Evolutionary conservation across 352 stramenopile genomes (phyloP), one percentile per base, ranked within the genome.

Genomic region (Phytophthora crassamura): DNA sequence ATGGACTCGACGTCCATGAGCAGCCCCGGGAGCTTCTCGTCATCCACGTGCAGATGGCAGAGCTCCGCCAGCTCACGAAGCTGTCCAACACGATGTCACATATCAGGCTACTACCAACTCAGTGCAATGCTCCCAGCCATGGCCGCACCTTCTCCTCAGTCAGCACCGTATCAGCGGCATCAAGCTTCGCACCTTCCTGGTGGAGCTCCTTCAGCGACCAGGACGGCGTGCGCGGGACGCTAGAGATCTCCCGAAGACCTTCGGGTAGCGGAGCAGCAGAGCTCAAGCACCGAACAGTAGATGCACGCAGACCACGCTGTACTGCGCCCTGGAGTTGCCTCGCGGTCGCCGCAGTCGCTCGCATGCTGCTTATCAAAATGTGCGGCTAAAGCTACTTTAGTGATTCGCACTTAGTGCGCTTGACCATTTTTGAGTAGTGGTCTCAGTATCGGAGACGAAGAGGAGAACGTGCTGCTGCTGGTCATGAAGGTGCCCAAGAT

Each of bases 1-100:
- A 95, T 95, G 22, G 84, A 88, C 69, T 94, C 85, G 6, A 95
- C 87, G 51, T 91, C 87, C 36, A 89, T 87, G 25, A 95, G 76
- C 64, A 95, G 64, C 15, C 64, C 68, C 9, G 87, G 81, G 14
- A 95, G 60, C 60, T 89, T 88, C 5, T 82, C 75, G 34, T 91
- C 77, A 15, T 88, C 81, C 9, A 95, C 79, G 57, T 93, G 84
- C 58, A 95, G 69, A 67, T 95, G 85, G 32, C 84, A 95, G 33
- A 95, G 61, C 71, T 94, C 87, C 0, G 87, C 87, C 25, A 95
- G 57, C 47, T 94, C 86, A 20, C 76, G 80, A 55, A 95, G 68
- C 84, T 94, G 49, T 14, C 18, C 14, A 18, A 41, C 18, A 42
- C 4, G 6, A 34, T 9, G 4, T 30, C 10, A 36, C 8, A 46